Evolutionary conservation across 140 eudicot genomes (phyloP).

Genomic region (Flaveria floridana): DNA sequence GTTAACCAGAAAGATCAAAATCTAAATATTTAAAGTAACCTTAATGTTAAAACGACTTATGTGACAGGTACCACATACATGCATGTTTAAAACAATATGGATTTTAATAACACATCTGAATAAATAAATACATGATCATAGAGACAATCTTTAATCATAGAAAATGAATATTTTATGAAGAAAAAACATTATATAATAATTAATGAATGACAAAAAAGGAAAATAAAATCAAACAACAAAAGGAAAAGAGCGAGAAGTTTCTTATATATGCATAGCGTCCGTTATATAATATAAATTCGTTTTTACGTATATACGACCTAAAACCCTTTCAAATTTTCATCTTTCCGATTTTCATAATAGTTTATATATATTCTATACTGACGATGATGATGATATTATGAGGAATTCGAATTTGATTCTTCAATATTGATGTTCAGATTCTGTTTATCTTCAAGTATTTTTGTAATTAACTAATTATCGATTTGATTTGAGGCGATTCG

Average conservation of each 20-base stretch:
- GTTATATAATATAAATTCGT: conserved; percentile 9
- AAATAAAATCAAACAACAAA: conserved; percentile 6
- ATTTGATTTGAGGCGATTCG: conserved; percentile 29
- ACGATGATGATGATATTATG: conserved; percentile 19
- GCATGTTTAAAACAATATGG: neutral
- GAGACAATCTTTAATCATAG: neutral
- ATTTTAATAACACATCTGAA: too few relatives aligned
- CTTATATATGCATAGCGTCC: conserved; percentile 20
- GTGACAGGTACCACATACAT: neutral
- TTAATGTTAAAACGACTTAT: too few relatives aligned
- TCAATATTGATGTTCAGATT: conserved; percentile 10
- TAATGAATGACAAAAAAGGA: neutral
- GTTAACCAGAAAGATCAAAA: too few relatives aligned
- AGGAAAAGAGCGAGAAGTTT: conserved; percentile 36
- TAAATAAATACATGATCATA: too few relatives aligned
- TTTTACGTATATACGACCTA: conserved; percentile 26
- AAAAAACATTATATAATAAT: neutral
- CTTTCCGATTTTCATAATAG: conserved; percentile 16
- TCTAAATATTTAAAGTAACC: too few relatives aligned
- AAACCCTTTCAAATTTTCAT: conserved; percentile 31
- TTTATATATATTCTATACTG: conserved; percentile 12
- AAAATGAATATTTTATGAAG: neutral
- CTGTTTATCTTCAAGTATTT: neutral
- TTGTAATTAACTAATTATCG: neutral
- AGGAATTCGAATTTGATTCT: conserved; percentile 30